These are phyloP conservation scores for Colletotrichum sp. DNA, from an alignment of 2,329 filamentous ascomycete species.

Conservation along the genomic window DNA sequence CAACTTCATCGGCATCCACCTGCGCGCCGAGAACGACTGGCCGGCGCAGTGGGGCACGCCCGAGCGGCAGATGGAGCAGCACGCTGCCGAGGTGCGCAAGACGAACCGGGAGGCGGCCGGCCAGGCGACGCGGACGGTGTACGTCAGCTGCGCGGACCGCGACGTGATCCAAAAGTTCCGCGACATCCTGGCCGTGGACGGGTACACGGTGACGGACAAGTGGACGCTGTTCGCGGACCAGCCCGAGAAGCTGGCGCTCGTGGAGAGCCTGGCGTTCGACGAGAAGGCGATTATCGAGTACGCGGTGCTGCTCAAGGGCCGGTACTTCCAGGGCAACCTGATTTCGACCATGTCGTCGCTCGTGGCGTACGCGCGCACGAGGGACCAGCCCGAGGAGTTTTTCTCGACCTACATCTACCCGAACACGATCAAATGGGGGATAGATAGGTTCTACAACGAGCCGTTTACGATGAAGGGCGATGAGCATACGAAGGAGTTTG, in stretches of 20 bases:
- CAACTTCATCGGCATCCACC: neutral
- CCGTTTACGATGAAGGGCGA: neutral
- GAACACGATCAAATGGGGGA: neutral
- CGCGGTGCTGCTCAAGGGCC: neutral
- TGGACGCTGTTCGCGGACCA: neutral
- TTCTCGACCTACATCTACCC: neutral
- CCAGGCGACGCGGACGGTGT: neutral
- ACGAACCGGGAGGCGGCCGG: neutral
- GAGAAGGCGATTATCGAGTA: neutral
- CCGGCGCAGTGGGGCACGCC: neutral
- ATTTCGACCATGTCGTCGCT: neutral
- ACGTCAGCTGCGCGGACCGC: neutral
- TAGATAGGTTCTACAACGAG: neutral
- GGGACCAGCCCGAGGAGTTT: neutral
- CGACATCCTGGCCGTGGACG: neutral
- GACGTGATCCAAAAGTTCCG: neutral
- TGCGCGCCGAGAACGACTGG: neutral
- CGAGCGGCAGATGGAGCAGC: neutral
- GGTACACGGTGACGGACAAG: neutral
- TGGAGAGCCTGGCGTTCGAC: neutral
- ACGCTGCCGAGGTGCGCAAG: neutral
- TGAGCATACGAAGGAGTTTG: neutral
- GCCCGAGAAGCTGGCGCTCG: neutral
- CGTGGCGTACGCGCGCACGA: neutral
- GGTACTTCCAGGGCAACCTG: neutral